Conservation (phyloP, 2,329 filamentous ascomycete genomes). For the Stachybotrys elegans region DNA sequence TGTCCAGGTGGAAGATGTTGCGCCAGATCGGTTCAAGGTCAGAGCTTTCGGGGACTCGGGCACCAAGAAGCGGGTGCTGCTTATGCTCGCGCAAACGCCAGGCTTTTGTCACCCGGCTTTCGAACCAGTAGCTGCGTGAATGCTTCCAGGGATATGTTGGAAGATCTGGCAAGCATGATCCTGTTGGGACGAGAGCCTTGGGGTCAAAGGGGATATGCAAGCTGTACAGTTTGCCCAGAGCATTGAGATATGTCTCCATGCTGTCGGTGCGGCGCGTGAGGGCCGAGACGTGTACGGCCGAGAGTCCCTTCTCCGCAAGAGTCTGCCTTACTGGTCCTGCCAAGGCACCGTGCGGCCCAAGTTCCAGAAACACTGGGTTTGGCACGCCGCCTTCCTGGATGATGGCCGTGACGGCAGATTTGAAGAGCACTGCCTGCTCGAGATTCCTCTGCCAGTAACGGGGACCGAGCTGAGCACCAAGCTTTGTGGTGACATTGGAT, state of each 20-base stretch:
- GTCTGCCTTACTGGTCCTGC: constrained; percentile 19
- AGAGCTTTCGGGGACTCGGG: constrained; percentile 8
- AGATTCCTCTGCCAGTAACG: constrained; percentile 25
- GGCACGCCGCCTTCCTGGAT: not conserved
- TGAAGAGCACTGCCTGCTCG: constrained; percentile 22
- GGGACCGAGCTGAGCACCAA: constrained; percentile 5
- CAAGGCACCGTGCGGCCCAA: constrained; percentile 21
- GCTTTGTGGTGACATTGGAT: not conserved
- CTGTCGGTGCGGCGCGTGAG: constrained; percentile 12
- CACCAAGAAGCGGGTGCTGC: constrained; percentile 18
- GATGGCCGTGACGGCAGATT: constrained; percentile 9
- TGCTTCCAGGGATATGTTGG: constrained; percentile 35
- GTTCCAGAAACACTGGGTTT: constrained; percentile 15
- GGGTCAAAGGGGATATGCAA: constrained; percentile 13
- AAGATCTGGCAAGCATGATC: constrained; percentile 17
- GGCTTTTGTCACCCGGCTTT: constrained; percentile 22
- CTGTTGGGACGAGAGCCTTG: constrained; percentile 1
- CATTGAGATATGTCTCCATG: constrained; percentile 5
- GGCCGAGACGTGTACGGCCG: constrained; percentile 8
- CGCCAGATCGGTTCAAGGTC: constrained; percentile 12
- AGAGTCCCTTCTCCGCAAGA: constrained; percentile 4
- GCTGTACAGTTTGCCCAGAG: constrained; percentile 20
- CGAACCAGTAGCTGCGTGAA: constrained; percentile 23
- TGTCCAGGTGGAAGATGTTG: constrained; percentile 13
- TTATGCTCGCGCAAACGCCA: constrained; percentile 19